A percentile compares a stretch with the other conserved stretches of the same genome.
These are phyloP conservation scores for Rubia balearica DNA, from an alignment of 305 asterid genomes.

Conservation along the genomic window DNA sequence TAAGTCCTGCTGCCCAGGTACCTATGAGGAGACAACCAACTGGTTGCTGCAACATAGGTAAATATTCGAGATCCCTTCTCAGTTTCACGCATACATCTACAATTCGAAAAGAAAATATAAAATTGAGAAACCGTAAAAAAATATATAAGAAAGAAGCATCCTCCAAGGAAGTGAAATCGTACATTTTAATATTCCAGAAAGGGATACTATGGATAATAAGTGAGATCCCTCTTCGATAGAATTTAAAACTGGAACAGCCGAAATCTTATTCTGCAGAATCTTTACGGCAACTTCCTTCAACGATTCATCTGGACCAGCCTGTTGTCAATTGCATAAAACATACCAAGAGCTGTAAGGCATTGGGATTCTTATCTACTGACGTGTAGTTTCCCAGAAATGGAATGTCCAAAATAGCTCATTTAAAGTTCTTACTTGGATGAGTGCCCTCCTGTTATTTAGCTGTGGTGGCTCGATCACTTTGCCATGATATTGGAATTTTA, in stretches of 20 bases:
- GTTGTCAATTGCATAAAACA: slow-evolving; percentile 19
- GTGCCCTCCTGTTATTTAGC: slow-evolving; percentile 37
- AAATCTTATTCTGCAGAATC: slow-evolving; percentile 52
- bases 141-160: neutral
- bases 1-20: slow-evolving; percentile 46
- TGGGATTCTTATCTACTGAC: neutral
- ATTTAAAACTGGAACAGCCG: slow-evolving; percentile 50
- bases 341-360: slow-evolving; percentile 9
- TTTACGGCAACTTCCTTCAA: slow-evolving; percentile 43
- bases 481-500: slow-evolving; percentile 36
- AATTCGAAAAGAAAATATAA: slow-evolving; percentile 5
- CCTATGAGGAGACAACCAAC: slow-evolving; percentile 55
- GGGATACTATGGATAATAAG: slow-evolving; percentile 51
- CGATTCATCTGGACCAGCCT: slow-evolving; percentile 73
- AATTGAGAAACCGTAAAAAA: slow-evolving; percentile 6
- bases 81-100: slow-evolving; percentile 55
- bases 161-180: slow-evolving; percentile 11
- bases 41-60: slow-evolving; percentile 54
- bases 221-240: slow-evolving; percentile 38
- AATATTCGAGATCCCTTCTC: slow-evolving; percentile 38
- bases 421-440: slow-evolving; percentile 42
- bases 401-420: neutral
- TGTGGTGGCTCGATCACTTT: slow-evolving; percentile 22
- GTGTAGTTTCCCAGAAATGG: neutral
- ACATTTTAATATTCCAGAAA: slow-evolving; percentile 50